phyloP scores from a whole-genome alignment of 108 stramenopile genomes.

The Seminavis robusta region DNA sequence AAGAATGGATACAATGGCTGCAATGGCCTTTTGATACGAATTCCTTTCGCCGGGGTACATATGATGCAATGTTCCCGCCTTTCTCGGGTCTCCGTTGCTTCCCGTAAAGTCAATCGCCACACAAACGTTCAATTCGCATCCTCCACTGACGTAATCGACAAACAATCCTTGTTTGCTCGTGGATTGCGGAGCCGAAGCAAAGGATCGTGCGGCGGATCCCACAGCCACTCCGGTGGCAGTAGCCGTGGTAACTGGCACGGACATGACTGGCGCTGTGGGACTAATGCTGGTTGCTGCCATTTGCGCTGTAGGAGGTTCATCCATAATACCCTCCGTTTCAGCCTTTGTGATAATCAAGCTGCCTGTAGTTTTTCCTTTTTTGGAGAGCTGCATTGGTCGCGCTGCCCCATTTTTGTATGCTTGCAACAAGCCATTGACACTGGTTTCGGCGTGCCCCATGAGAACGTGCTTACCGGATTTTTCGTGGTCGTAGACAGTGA shows the following conservation, averaged over 20 bases:
- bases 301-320: constrained; percentile 1
- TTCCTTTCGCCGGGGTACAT: constrained; percentile 50
- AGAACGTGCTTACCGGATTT: constrained; percentile 40
- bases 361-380: constrained; percentile 30
- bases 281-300: constrained; percentile 12
- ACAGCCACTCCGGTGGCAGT: not conserved
- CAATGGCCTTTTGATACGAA: constrained; percentile 76
- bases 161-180: constrained; percentile 23
- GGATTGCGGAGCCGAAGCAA: not conserved
- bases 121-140: constrained; percentile 45
- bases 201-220: not conserved
- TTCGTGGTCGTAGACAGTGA: constrained; percentile 55
- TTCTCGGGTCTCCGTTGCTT: constrained; percentile 83
- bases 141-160: constrained; percentile 50
- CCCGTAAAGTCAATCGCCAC: constrained; percentile 93
- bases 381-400: constrained; percentile 1
- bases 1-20: constrained; percentile 53
- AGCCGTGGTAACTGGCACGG: not conserved
- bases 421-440: constrained; percentile 29
- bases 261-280: not conserved
- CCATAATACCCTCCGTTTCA: constrained; percentile 15
- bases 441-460: constrained; percentile 60
- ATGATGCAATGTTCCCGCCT: constrained; percentile 74
- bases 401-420: not conserved
- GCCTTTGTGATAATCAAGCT: constrained; percentile 18